Evolutionary conservation across 768 basidiomycete genomes (phyloP), one percentile per base, ranked within the genome.

Genomic region (Mycena haematopus): DNA sequence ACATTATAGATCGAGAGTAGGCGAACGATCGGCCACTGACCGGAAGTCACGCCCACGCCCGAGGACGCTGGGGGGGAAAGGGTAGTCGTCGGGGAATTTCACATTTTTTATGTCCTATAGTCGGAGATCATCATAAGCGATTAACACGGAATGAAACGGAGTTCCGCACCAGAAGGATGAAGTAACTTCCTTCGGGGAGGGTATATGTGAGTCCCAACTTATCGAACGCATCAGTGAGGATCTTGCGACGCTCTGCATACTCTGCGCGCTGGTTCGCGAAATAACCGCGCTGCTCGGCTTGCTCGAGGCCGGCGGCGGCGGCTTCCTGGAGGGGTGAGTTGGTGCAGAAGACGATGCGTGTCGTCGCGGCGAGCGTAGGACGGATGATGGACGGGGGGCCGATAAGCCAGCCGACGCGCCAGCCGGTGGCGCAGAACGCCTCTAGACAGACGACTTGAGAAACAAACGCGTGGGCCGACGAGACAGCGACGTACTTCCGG

Each of bases 281-380:
- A 80, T 93, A 99, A 27, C 80, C 73, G 57, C 85, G 85, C 68
- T 90, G 77, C 22, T 76, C 76, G 1, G 89, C 94, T 68, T 91
- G 81, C 73, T 97, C 96, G 19, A 98, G 81, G 22, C 94, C 96
- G n/a, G 82, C 81, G 6, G 96, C 96, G 19, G 88, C 89, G 15
- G 96, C 96, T 77, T 98, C 96, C 75, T 99, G 96, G 58, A 97
- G 78, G 5, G 96, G 96, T 3, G 95, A 94, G 76, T 96, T 97
- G 56, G 89, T 86, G 77, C 93, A 96, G 79, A 97, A 99, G 33
- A 98, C 91, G 70, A 99, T 96, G 33, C 97, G 90, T 0, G 96
- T 96, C 52, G 86, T 87, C 6, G 94, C 96, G 9, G 95, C 94
- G 29, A 97, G 84, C 17, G 94, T 91, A 2, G 96, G 94, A 47